Base-by-base conservation (phyloP, 306 rosid genomes). In the Argentina anserina region DNA sequence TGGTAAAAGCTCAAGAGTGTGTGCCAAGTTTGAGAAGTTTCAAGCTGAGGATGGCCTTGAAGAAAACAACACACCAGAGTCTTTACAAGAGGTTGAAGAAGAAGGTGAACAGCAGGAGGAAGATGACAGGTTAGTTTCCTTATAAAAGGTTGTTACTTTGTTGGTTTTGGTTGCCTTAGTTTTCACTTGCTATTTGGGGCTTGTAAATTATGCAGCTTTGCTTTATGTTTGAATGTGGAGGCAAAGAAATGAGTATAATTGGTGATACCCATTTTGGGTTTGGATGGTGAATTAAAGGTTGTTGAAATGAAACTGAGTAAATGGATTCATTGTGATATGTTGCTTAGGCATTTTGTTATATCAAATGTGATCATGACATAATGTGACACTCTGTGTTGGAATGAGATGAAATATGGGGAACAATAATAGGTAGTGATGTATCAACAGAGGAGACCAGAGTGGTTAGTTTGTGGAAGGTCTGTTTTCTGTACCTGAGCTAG, bases 21-120 rank as follows among this genome's bases (percentile, higher is more conserved):
- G 45, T 60, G 96, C 97, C 65, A 94, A 91, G 89, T 91, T 94
- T 82, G 95, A 94, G 12, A 91, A 91, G 67, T 91, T 91, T 86
- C 86, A 87, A 73, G 85, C 85, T 9, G 86, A 83, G 61, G 81
- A 84, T 33, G 65, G 42, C 40, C 37, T 56, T 34, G 65, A 71
- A 72, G 87, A 84, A 18, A 3, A 56, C 73, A 26, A 63, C 80
- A 40, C 34, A 42, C 71, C 85, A 13, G 45, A n/a, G n/a, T n/a
- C 83, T 67, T 40, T 77, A 56, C 55, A 73, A 55, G 79, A 78
- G 28, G 73, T 62, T 78, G 63, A 69, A 15, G 75, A 64, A 43
- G 78, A 65, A 1, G 73, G 62, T 50, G 61, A 37, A 11, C 28
- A 69, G 17, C 28, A 69, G 58, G 53, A 74, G 13, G 92, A 93